A percentile compares a stretch with the other conserved stretches of the same genome.
phyloP scores from a whole-genome alignment of 176 grass and related monocot genomes.

The Juncus effusus region DNA sequence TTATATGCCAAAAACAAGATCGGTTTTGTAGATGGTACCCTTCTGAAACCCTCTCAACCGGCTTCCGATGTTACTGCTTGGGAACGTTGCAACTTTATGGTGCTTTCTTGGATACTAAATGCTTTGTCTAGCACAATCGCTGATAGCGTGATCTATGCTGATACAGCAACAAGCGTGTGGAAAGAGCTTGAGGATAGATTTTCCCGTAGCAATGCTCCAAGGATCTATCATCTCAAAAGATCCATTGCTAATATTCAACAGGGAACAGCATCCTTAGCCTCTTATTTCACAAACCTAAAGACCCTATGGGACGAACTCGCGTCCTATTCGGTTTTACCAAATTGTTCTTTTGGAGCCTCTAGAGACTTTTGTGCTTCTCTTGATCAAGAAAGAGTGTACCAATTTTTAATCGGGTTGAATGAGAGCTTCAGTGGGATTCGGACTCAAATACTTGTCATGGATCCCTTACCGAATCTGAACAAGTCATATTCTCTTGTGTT shows the following conservation, averaged over 20 bases:
- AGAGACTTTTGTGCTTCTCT: not conserved
- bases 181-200: not conserved
- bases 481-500: not conserved
- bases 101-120: not conserved
- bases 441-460: not conserved
- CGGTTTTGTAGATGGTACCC: not conserved
- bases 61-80: not conserved
- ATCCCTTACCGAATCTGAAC: not conserved
- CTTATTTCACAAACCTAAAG: not conserved
- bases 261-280: not conserved
- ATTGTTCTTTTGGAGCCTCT: not conserved
- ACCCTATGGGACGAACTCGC: not conserved
- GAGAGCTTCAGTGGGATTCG: not conserved
- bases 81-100: not conserved
- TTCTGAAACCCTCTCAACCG: not conserved
- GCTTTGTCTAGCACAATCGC: not conserved
- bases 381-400: not conserved
- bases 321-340: not conserved
- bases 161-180: not conserved
- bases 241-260: not conserved
- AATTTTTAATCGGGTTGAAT: not conserved
- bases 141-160: not conserved
- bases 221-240: not conserved
- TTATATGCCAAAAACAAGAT: slow-evolving; percentile 7
- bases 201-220: not conserved